Conservation (phyloP, 495 filamentous ascomycete genomes). For the Trichocladium uniseriatum region DNA sequence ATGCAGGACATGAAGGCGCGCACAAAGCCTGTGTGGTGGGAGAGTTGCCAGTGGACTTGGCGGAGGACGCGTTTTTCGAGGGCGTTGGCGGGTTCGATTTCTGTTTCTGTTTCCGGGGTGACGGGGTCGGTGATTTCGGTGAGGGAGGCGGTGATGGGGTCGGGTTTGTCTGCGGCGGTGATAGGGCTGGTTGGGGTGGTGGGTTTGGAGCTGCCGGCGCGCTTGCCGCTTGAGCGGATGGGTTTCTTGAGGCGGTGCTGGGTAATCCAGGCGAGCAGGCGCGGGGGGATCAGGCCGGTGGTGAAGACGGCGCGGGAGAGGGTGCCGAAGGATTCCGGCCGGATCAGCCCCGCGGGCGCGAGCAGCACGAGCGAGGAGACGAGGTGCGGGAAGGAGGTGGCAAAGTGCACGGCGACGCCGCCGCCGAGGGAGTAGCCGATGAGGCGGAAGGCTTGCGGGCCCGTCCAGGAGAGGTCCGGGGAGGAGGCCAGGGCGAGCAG, state of each 20-base stretch:
- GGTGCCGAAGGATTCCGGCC: constrained; percentile 52
- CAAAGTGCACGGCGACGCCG: constrained; percentile 66
- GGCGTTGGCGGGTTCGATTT: constrained; percentile 11
- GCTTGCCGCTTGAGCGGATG: constrained; percentile 28
- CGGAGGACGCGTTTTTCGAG: constrained; percentile 25
- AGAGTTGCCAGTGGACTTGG: constrained; percentile 44
- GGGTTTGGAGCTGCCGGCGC: background rate
- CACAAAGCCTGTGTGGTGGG: constrained; percentile 44
- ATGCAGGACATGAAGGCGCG: constrained; percentile 43
- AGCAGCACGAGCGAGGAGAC: constrained; percentile 61
- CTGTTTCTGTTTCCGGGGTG: constrained; percentile 5
- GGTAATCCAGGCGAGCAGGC: constrained; percentile 30
- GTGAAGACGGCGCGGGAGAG: constrained; percentile 53
- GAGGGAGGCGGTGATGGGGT: constrained; percentile 21
- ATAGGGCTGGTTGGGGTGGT: background rate
- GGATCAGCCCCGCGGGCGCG: constrained; percentile 64
- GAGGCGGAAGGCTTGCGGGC: constrained; percentile 52
- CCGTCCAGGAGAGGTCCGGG: constrained; percentile 52
- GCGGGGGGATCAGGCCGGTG: constrained; percentile 37
- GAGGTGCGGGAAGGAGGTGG: constrained; percentile 57
- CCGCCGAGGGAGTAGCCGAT: constrained; percentile 84
- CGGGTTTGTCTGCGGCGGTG: constrained; percentile 1
- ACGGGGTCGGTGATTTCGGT: constrained; percentile 19
- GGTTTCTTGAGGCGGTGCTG: constrained; percentile 30
- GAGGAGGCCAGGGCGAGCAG: constrained; percentile 63